Conservation (phyloP, 371 early-diverging fungal species). For the Mucor ambiguus region DNA sequence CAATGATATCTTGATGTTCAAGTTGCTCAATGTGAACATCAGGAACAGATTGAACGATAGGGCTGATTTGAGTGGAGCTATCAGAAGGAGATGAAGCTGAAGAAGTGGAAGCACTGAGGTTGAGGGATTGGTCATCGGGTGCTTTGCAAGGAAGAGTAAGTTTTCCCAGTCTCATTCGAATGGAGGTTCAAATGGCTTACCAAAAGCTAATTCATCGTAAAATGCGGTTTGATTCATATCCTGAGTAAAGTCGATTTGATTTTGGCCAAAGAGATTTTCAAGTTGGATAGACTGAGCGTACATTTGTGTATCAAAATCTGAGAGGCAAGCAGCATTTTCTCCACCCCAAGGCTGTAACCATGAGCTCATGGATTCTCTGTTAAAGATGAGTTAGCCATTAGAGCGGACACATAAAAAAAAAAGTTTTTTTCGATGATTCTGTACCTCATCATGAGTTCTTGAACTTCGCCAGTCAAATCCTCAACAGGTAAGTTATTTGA, state of each 20-base stretch:
- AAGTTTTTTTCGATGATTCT: background rate
- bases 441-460: slow-evolving; percentile 50
- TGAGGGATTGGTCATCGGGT: slow-evolving; percentile 25
- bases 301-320: slow-evolving; percentile 36
- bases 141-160: slow-evolving; percentile 8
- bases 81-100: slow-evolving; percentile 29
- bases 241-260: slow-evolving; percentile 25
- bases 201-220: slow-evolving; percentile 52
- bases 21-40: slow-evolving; percentile 2
- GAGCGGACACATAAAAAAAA: slow-evolving; percentile 2
- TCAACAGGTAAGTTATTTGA: slow-evolving; percentile 27
- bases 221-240: slow-evolving; percentile 23
- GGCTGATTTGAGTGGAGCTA: slow-evolving; percentile 22
- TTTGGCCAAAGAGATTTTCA: slow-evolving; percentile 45
- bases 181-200: slow-evolving; percentile 21
- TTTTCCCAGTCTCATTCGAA: background rate
- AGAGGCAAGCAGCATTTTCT: slow-evolving; percentile 25
- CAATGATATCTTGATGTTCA: slow-evolving; percentile 3
- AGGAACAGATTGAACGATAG: slow-evolving; percentile 16
- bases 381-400: background rate
- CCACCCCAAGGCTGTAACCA: slow-evolving; percentile 40
- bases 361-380: slow-evolving; percentile 29
- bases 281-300: slow-evolving; percentile 44
- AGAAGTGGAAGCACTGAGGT: slow-evolving; percentile 29
- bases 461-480: slow-evolving; percentile 50